Evolutionary conservation across 768 basidiomycete genomes (phyloP).

Genomic region (Dioszegia aurantiaca): DNA sequence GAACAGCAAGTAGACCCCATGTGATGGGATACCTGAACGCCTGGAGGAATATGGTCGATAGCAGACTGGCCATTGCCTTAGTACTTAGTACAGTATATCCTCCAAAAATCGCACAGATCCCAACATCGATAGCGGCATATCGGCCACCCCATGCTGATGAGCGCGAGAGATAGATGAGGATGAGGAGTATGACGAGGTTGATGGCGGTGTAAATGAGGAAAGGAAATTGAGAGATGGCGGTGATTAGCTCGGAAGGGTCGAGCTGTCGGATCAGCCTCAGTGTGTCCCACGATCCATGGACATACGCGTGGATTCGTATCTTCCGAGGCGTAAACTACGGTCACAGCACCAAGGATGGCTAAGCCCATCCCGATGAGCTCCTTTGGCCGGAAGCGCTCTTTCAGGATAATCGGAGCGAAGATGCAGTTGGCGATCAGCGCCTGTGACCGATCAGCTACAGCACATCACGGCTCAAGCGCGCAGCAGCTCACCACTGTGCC

Average conservation of each 20-base stretch:
- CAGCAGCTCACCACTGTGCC: conserved; percentile 68
- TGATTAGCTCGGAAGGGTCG: conserved; percentile 65
- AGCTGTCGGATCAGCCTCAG: conserved; percentile 50
- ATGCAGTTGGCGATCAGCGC: conserved; percentile 93
- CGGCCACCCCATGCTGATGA: conserved; percentile 60
- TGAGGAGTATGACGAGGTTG: conserved; percentile 61
- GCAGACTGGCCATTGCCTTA: conserved; percentile 81
- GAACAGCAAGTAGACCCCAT: conserved; percentile 58
- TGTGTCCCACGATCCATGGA: not conserved
- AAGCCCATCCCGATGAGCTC: conserved; percentile 58
- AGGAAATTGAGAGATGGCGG: conserved; percentile 66
- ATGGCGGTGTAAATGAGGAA: conserved; percentile 74
- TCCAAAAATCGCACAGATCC: conserved; percentile 53
- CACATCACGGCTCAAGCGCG: too few relatives aligned
- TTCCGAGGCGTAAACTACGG: conserved; percentile 81
- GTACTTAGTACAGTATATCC: conserved; percentile 86
- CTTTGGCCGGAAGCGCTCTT: conserved; percentile 72
- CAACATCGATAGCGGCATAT: conserved; percentile 80
- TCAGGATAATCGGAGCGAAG: conserved; percentile 75
- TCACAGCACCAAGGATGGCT: conserved; percentile 82
- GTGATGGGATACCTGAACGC: conserved; percentile 69
- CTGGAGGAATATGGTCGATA: conserved; percentile 72
- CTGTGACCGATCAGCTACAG: conserved; percentile 54
- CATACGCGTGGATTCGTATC: conserved; percentile 61
- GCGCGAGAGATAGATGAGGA: conserved; percentile 66